Evolutionary conservation across 2,329 filamentous ascomycete genomes (phyloP).

Genomic region (Colletotrichum abscissum): DNA sequence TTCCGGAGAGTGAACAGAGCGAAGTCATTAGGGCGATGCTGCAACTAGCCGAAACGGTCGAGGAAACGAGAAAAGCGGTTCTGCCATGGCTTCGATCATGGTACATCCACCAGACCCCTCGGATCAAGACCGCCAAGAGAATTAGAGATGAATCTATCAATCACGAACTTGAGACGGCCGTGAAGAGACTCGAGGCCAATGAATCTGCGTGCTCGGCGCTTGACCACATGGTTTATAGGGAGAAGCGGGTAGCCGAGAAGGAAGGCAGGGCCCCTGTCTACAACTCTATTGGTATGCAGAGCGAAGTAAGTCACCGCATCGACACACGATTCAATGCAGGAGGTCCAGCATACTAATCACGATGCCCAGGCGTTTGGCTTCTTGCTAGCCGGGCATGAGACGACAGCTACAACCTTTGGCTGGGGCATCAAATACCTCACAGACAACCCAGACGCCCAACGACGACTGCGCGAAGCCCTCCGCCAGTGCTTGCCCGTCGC

Average conservation of each 20-base stretch:
- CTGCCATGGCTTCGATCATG: background rate
- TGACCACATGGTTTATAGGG: background rate
- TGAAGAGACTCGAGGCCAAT: background rate
- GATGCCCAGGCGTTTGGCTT: background rate
- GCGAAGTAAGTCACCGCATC: slow-evolving; percentile 5
- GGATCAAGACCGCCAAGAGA: background rate
- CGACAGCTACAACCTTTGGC: slow-evolving; percentile 39
- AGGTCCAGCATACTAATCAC: background rate
- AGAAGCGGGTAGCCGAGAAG: slow-evolving; percentile 12
- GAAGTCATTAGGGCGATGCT: too few species aligned
- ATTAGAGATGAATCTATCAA: background rate
- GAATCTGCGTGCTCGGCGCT: background rate
- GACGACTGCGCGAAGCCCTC: slow-evolving; percentile 4
- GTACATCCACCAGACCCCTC: background rate
- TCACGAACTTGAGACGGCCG: background rate
- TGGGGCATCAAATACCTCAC: slow-evolving; percentile 41
- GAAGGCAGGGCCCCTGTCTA: slow-evolving; percentile 19
- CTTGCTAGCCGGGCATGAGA: slow-evolving; percentile 41
- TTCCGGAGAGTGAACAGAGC: too few species aligned
- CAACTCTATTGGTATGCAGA: background rate
- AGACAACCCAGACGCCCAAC: background rate
- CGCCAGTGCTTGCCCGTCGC: slow-evolving; percentile 29
- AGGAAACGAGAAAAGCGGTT: background rate
- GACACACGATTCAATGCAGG: background rate
- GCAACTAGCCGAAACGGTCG: too few species aligned